Conservation (phyloP, 345 rosid genomes). For the Viola odorata region DNA sequence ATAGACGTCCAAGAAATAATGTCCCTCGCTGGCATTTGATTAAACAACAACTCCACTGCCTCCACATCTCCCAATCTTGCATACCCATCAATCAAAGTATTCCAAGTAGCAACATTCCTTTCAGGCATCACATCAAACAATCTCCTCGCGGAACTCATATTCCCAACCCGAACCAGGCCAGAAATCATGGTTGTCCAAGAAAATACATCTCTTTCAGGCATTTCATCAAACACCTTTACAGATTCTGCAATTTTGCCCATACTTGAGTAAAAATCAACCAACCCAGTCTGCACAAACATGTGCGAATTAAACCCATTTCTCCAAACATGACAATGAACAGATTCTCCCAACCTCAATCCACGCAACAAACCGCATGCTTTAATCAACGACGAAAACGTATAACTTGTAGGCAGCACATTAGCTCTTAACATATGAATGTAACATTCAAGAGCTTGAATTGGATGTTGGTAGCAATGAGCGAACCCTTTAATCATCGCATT, state of each 20-base stretch:
- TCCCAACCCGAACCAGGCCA: conserved; percentile 30
- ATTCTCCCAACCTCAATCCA: conserved; percentile 36
- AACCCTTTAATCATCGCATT: conserved; percentile 61
- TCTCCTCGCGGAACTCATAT: conserved; percentile 39
- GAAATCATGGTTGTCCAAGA: conserved; percentile 59
- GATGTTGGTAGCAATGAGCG: conserved; percentile 24
- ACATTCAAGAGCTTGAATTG: conserved; percentile 36
- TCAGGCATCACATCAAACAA: conserved; percentile 53
- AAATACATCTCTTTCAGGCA: conserved; percentile 54
- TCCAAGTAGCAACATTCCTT: conserved; percentile 56
- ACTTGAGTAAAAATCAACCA: conserved; percentile 54
- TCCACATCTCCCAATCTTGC: conserved; percentile 39
- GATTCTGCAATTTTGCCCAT: conserved; percentile 36
- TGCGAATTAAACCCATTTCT: conserved; percentile 52
- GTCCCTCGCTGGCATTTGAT: conserved; percentile 56
- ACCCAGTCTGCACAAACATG: conserved; percentile 59
- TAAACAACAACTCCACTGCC: conserved; percentile 48
- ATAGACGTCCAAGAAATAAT: conserved; percentile 72
- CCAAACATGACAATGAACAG: conserved; percentile 58
- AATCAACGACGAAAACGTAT: conserved; percentile 54
- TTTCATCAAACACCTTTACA: conserved; percentile 61
- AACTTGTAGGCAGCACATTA: conserved; percentile 52
- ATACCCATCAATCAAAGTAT: conserved; percentile 71
- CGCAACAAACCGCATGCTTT: conserved; percentile 44
- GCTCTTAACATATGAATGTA: conserved; percentile 45